These are phyloP conservation scores for Epichloe brachyelytri DNA, from an alignment of 2,329 filamentous ascomycete genomes.

Conservation along the genomic window DNA sequence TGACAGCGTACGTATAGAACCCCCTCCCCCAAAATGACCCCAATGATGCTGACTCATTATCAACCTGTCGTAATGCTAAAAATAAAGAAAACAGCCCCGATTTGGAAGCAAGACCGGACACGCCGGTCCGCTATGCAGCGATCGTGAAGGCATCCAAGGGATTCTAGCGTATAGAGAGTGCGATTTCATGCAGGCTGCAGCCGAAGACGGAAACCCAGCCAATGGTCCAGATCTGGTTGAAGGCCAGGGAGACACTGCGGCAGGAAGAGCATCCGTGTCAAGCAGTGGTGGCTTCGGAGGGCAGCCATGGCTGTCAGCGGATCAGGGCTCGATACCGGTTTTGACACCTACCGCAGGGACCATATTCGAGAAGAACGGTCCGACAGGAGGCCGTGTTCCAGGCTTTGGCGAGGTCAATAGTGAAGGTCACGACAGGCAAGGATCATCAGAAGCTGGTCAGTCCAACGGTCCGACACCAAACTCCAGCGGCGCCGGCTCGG, in stretches of 20 bases:
- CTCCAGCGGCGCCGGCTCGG: constrained; percentile 30
- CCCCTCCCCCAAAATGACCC: too few species aligned
- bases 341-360: constrained; percentile 21
- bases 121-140: constrained; percentile 17
- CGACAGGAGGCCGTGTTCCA: constrained; percentile 12
- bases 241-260: constrained; percentile 14
- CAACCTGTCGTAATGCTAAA: background rate
- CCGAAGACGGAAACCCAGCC: constrained; percentile 27
- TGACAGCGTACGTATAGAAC: constrained; percentile 32
- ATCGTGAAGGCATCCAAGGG: constrained; percentile 24
- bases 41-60: too few species aligned
- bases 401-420: constrained; percentile 32
- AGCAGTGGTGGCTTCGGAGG: constrained; percentile 4
- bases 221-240: constrained; percentile 28
- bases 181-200: constrained; percentile 27
- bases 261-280: background rate
- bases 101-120: constrained; percentile 2
- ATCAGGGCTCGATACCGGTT: constrained; percentile 24
- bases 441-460: constrained; percentile 34
- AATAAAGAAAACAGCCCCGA: background rate
- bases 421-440: constrained; percentile 32
- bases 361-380: constrained; percentile 21
- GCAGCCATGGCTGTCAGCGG: constrained; percentile 26
- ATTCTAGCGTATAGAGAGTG: constrained; percentile 32
- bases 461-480: constrained; percentile 48